phyloP scores from a whole-genome alignment of 805 yeast genomes.

The Nematodospora valgi region DNA sequence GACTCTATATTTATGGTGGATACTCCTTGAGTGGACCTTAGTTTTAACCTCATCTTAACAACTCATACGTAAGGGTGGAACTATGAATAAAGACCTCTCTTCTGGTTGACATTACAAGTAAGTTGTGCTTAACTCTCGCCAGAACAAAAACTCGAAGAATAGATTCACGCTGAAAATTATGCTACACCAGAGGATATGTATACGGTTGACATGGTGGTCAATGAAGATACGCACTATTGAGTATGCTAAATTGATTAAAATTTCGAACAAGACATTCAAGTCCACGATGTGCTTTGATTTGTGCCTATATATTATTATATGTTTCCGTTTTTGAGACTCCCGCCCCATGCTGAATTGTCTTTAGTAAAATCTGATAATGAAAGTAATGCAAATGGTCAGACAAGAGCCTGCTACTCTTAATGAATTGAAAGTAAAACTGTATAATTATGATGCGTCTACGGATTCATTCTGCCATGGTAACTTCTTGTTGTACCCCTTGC shows the following conservation, averaged over 20 bases:
- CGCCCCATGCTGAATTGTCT: too few species aligned
- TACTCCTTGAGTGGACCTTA: conserved; percentile 12
- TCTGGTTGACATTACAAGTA: neutral
- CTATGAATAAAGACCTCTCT: neutral
- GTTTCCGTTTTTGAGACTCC: neutral
- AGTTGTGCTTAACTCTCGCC: neutral
- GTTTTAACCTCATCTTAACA: conserved; percentile 13
- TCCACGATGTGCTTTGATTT: neutral
- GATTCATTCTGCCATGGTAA: conserved; percentile 17
- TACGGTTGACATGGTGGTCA: too few species aligned
- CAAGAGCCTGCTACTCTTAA: too few species aligned
- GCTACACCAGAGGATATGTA: neutral
- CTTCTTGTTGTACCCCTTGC: conserved; percentile 11
- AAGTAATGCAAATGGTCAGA: too few species aligned
- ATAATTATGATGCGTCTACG: neutral
- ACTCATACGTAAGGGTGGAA: too few species aligned
- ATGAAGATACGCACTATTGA: too few species aligned
- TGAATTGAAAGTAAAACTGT: too few species aligned
- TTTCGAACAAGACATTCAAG: too few species aligned
- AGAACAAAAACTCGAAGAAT: neutral
- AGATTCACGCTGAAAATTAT: neutral
- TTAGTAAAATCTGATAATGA: too few species aligned
- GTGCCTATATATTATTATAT: too few species aligned
- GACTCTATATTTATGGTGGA: conserved; percentile 9
- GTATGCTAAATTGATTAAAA: too few species aligned